Evolutionary conservation across 345 rosid species (phyloP), one percentile per base, ranked within the genome.

Genomic region (Brassica carinata): DNA sequence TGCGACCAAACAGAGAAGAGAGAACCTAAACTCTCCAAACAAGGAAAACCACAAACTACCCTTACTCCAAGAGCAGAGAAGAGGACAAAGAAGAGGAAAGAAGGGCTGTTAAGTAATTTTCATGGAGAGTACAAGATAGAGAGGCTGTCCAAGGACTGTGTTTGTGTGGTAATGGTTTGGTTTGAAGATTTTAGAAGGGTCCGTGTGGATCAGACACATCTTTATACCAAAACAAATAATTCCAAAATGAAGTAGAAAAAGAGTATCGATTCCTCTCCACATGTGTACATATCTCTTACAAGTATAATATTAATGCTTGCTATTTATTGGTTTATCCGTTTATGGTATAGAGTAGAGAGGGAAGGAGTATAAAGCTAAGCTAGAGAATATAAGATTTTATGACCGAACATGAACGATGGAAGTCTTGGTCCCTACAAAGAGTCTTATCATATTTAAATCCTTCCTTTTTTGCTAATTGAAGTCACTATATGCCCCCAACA

Each of bases 151-250:
- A 51, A 64, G 55, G 65, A 70, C 62, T 38, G 11, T 57, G 58
- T 70, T 38, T 81, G 77, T 66, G 84, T 81, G 84, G 81, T 72
- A 67, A 43, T 55, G 83, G 69, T 75, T 75, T 75, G 55, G 68
- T 64, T 69, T 69, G 8, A 51, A 68, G 71, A 53, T 17, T 45
- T 74, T 8, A 29, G 6, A 69, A 80, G 76, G 67, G 77, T 64
- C 68, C 72, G 57, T 40, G 67, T 40, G 77, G 70, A 66, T 81
- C 73, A 71, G 63, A 65, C 69, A 57, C 69, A 81, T 65, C 84
- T 72, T 45, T 59, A 67, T 48, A 53, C 79, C 67, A 62, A 74
- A 80, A 27, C 58, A 34, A 38, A 80, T 70, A 70, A 51, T 70
- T 64, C 83, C 66, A 80, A 64, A 73, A 36, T 4, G 9, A 65